Evolutionary conservation across 192 early-diverging fungal species (phyloP).

Genomic region (Rhizoclosmatium sp.): DNA sequence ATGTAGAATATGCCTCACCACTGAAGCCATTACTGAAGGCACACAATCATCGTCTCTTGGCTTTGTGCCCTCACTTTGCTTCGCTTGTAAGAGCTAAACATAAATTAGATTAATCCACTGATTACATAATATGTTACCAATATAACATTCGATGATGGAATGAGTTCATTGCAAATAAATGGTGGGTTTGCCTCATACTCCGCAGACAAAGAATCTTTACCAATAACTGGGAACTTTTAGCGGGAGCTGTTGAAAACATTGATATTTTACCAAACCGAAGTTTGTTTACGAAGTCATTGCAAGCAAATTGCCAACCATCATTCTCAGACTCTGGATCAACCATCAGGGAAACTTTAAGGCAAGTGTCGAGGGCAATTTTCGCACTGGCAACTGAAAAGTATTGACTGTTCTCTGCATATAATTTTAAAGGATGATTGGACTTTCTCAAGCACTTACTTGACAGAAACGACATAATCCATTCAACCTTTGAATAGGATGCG

Average conservation of each 20-base stretch:
- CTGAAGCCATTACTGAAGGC: background rate
- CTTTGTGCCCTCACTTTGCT: background rate
- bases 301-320: constrained; percentile 22
- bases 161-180: background rate
- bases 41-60: no score
- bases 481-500: constrained; percentile 19
- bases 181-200: background rate
- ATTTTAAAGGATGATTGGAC: background rate
- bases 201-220: constrained; percentile 3
- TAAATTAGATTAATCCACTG: background rate
- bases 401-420: constrained; percentile 1
- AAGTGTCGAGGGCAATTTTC: background rate
- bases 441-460: constrained; percentile 3
- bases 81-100: background rate
- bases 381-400: background rate
- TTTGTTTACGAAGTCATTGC: background rate
- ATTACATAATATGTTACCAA: background rate
- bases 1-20: background rate
- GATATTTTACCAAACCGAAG: constrained; percentile 12
- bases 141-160: constrained; percentile 10
- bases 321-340: constrained; percentile 28
- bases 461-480: constrained; percentile 32
- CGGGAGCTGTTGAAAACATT: background rate
- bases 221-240: constrained; percentile 8
- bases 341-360: background rate